A percentile compares a stretch with the other conserved stretches of the same genome.
Conservation (phyloP, 2,329 filamentous ascomycete species). For the Trichoderma lentiforme region DNA sequence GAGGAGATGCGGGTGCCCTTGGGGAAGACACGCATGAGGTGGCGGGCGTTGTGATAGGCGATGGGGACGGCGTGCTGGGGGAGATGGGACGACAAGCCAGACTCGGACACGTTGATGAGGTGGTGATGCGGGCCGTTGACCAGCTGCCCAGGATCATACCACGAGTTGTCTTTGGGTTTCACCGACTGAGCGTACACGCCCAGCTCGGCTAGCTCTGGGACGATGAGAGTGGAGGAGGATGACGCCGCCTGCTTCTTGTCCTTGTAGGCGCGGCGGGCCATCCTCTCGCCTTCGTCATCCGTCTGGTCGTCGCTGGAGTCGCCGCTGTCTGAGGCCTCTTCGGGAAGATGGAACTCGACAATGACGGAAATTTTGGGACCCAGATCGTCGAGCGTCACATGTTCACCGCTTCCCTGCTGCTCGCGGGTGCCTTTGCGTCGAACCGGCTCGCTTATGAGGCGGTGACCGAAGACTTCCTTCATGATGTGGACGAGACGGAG, state of each 20-base stretch:
- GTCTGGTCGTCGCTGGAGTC: conserved; percentile 38
- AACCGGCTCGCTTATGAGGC: conserved; percentile 57
- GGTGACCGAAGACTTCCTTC: conserved; percentile 59
- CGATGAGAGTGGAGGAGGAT: conserved; percentile 46
- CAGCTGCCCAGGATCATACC: conserved; percentile 52
- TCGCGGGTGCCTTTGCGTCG: conserved; percentile 54
- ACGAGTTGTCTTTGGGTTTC: conserved; percentile 63
- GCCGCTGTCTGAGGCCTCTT: conserved; percentile 44
- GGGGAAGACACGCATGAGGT: conserved; percentile 68
- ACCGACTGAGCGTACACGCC: conserved; percentile 69
- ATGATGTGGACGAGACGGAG: conserved; percentile 61
- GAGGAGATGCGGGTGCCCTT: conserved; percentile 68
- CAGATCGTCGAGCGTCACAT: conserved; percentile 57
- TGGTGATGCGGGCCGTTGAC: conserved; percentile 61
- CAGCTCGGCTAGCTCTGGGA: conserved; percentile 62
- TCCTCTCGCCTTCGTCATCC: conserved; percentile 43
- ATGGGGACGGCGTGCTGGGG: conserved; percentile 47
- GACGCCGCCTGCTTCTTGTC: conserved; percentile 48
- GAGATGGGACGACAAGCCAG: conserved; percentile 51
- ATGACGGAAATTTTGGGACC: conserved; percentile 64
- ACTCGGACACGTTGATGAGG: conserved; percentile 67
- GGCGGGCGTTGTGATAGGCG: conserved; percentile 57
- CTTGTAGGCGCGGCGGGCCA: conserved; percentile 52
- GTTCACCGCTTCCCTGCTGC: conserved; percentile 47
- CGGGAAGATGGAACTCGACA: conserved; percentile 61